phyloP scores from a whole-genome alignment of 768 basidiomycete species.

The Hygrocybe coccinea region DNA sequence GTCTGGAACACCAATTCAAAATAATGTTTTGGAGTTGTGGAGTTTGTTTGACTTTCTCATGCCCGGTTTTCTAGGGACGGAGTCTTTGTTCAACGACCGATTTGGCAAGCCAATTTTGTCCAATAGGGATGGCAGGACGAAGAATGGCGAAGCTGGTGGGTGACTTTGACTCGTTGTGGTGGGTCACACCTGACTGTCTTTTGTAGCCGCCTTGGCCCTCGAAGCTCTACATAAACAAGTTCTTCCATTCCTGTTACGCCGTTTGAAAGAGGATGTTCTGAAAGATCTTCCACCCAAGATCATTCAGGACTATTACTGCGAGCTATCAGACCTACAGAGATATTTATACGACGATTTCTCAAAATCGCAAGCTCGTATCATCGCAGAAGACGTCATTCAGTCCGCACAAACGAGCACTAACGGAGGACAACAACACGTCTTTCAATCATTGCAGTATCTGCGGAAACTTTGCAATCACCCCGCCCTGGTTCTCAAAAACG shows the following conservation, averaged over 20 bases:
- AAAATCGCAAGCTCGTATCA: slow-evolving; percentile 62
- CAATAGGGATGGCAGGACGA: slow-evolving; percentile 91
- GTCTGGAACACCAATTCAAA: slow-evolving; percentile 97
- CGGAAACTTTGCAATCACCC: slow-evolving; percentile 98
- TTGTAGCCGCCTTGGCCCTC: slow-evolving; percentile 80
- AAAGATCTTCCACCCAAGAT: slow-evolving; percentile 97
- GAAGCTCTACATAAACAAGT: slow-evolving; percentile 99
- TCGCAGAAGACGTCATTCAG: slow-evolving; percentile 62
- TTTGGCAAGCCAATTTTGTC: slow-evolving; percentile 95
- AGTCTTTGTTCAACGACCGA: slow-evolving; percentile 88
- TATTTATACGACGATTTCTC: slow-evolving; percentile 92
- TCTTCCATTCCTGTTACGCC: slow-evolving; percentile 92
- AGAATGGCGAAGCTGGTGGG: slow-evolving; percentile 90
- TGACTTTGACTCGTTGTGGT: slow-evolving; percentile 10
- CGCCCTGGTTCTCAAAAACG: slow-evolving; percentile 78
- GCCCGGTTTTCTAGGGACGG: slow-evolving; percentile 98
- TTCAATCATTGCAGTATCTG: slow-evolving; percentile 95
- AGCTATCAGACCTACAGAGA: slow-evolving; percentile 91
- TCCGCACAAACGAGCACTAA: slow-evolving; percentile 35
- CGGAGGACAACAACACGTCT: slow-evolving; percentile 77
- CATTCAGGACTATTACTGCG: slow-evolving; percentile 99
- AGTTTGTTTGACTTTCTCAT: slow-evolving; percentile 98
- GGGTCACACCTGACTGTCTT: neutral
- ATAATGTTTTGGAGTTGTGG: slow-evolving; percentile 98
- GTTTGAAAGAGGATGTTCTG: slow-evolving; percentile 95